Evolutionary conservation across 208 protist genomes (phyloP).

Genomic region (Wallacemonas sp.): DNA sequence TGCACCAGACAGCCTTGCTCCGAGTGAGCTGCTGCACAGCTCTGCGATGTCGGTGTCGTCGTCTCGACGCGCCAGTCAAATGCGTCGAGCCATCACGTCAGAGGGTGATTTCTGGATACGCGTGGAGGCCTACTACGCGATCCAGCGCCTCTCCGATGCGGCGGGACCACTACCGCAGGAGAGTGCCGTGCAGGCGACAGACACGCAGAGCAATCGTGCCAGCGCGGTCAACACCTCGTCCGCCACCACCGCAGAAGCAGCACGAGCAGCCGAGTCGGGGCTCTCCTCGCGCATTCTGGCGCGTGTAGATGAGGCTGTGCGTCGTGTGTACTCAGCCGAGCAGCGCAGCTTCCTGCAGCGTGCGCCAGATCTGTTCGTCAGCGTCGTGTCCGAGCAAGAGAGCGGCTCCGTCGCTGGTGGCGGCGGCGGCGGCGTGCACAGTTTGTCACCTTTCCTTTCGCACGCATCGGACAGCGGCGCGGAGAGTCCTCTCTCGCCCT

Average conservation of each 20-base stretch:
- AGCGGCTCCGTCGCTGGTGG: not conserved
- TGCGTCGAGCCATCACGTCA: too few species aligned
- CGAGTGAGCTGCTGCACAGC: too few species aligned
- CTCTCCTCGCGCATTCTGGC: constrained; percentile 22
- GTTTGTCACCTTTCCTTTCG: constrained; percentile 7
- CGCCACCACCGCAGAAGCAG: not conserved
- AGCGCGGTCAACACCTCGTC: not conserved
- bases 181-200: not conserved
- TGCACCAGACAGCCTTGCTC: constrained; percentile 5
- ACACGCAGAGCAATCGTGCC: not conserved
- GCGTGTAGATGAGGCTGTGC: constrained; percentile 32
- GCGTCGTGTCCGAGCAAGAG: constrained; percentile 10
- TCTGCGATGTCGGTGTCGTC: too few species aligned
- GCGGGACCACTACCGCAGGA: not conserved
- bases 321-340: constrained; percentile 51
- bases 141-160: constrained; percentile 12
- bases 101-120: constrained; percentile 8
- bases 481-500: not conserved
- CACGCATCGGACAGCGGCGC: not conserved
- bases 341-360: constrained; percentile 76
- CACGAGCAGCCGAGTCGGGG: not conserved
- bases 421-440: not conserved
- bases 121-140: constrained; percentile 11
- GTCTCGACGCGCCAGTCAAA: too few species aligned
- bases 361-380: constrained; percentile 76